Evolutionary conservation across 345 rosid genomes (phyloP), one percentile per base, ranked within the genome.

Genomic region (Moringa oleifera): DNA sequence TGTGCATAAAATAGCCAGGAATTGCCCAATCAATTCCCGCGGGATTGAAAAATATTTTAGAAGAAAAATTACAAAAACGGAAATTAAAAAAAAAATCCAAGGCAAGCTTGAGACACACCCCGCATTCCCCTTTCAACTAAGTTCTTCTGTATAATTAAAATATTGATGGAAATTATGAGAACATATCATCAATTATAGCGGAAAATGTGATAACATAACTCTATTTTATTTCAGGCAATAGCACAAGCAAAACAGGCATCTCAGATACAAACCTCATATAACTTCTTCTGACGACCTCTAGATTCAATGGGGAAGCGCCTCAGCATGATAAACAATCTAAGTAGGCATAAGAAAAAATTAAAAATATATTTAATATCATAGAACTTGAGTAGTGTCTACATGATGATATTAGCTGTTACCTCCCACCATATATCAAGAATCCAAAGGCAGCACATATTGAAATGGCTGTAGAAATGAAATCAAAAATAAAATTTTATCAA

Each of bases 291-390:
- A 18, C 95, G 84, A 41, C 96, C 93, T 75, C 83, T 86, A 16
- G 97, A 88, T 70, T 91, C 93, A n/a, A 84, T 86, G 5, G 97
- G 97, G 74, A 91, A 88, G 36, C 81, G 76, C 66, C 85, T 85
- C 71, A 91, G 66, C 97, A 84, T 85, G 74, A 88, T 46, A 65
- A 88, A 90, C 74, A 90, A 67, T 79, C 95, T 84, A 59, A 56
- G 20, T 33, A 28, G 11, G 18, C n/a, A 53, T 19, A 11, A 55
- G 24, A 28, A 25, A n/a, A 53, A 18, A 46, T 46, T 17, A 67
- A 21, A 9, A 24, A 8, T 54, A 31, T 20, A 63, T 22, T 8
- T 19, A 19, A n/a, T 18, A 15, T 25, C 0, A 36, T 61, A 1
- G 6, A n/a, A 10, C n/a, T 11, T 28, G 17, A 51, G 59, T 4